Evolutionary conservation across 2,329 filamentous ascomycete species (phyloP), one percentile per base, ranked within the genome.

Genomic region (Calonectria crousiana): DNA sequence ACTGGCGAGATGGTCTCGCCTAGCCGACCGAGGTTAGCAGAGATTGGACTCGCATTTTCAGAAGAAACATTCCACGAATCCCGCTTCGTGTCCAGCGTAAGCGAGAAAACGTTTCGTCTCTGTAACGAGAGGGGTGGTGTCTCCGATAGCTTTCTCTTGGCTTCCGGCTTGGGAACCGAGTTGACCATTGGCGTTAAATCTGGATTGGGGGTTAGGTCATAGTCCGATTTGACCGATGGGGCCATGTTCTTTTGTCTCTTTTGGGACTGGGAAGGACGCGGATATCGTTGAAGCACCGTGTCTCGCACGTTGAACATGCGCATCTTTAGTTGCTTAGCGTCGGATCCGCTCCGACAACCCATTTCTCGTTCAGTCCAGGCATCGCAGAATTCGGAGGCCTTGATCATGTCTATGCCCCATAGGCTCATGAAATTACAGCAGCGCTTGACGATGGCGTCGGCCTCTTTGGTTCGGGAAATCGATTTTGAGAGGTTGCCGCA

Each of bases 401-500:
- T 65, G 41, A 3, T 20, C 13, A 65, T 34, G 60, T 56, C 65
- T 20, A 67, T 26, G 11, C 34, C 65, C 65, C 65, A 56, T 26
- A 14, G 23, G 16, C 23, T 38, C 30, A 67, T 26, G 18, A 53
- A 67, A 5, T 56, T 18, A 34, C 65, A 67, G 26, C 47, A 67
- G 6, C 49, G 49, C 23, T 52, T 34, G 34, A 41, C 20, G 23
- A 52, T n/a, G 10, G 41, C 32, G 9, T 38, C 36, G 0, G 5
- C 8, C 26, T 52, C 32, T 8, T 16, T 56, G 23, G 16, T 32
- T 23, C 23, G 11, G 16, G 26, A 26, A 6, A 23, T 14, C 52
- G 11, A 11, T 6, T 9, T 16, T 28, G 16, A 18, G 18, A 23
- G 65, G 28, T 77, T 77, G n/a, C 79, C 75, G n/a, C 76, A 68